Percentiles rank a stretch among this genome's conserved stretches.
phyloP scores from a whole-genome alignment of 2,329 filamentous ascomycete genomes.

The Capronia epimyces region DNA sequence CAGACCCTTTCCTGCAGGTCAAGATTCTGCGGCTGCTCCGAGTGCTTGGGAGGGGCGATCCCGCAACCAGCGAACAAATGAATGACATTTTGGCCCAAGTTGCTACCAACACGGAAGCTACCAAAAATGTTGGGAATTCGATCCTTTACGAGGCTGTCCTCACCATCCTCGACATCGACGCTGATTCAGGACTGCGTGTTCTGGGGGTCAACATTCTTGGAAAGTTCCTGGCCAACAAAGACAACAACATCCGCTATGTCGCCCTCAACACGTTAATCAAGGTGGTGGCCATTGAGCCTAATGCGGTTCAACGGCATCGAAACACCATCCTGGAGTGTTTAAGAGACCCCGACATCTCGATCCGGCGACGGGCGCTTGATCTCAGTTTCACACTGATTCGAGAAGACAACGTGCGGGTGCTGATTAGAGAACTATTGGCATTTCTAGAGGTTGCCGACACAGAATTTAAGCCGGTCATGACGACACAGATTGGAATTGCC shows the following conservation, averaged over 20 bases:
- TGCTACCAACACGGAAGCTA: slow-evolving; percentile 94
- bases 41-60: slow-evolving; percentile 79
- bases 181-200: slow-evolving; percentile 87
- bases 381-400: slow-evolving; percentile 98
- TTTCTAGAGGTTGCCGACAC: slow-evolving; percentile 97
- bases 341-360: slow-evolving; percentile 95
- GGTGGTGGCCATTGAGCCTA: slow-evolving; percentile 95
- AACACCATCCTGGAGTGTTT: slow-evolving; percentile 97
- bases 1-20: slow-evolving; percentile 94
- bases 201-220: slow-evolving; percentile 96
- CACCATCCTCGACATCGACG: slow-evolving; percentile 96
- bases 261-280: slow-evolving; percentile 96
- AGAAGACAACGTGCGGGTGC: slow-evolving; percentile 86
- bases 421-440: slow-evolving; percentile 86
- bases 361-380: slow-evolving; percentile 87
- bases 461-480: slow-evolving; percentile 98
- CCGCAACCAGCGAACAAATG: slow-evolving; percentile 88
- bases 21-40: slow-evolving; percentile 85
- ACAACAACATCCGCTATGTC: slow-evolving; percentile 99
- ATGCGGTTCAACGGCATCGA: slow-evolving; percentile 91
- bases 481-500: slow-evolving; percentile 92
- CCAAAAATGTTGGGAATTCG: slow-evolving; percentile 97
- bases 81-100: slow-evolving; percentile 98
- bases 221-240: slow-evolving; percentile 95
- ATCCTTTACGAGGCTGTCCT: slow-evolving; percentile 96